These are phyloP conservation scores for Neurospora africana DNA, from an alignment of 495 filamentous ascomycete genomes.

Conservation along the genomic window DNA sequence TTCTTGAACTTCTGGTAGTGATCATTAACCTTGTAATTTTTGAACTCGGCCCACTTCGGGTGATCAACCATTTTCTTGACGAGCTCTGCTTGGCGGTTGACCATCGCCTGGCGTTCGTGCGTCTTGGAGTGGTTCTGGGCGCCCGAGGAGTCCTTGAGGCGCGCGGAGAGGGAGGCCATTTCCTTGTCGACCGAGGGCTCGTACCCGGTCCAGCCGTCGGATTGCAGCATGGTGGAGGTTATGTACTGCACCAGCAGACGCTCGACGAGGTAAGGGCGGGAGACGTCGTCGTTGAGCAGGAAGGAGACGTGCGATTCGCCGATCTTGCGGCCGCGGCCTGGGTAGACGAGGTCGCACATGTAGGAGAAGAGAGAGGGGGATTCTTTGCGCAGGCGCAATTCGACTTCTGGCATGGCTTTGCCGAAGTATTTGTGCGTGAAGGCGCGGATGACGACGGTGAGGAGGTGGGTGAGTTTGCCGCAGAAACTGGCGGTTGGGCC, in stretches of 20 bases:
- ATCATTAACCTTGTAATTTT: constrained; percentile 8
- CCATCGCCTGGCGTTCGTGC: constrained; percentile 16
- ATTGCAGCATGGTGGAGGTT: constrained; percentile 13
- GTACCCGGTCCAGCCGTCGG: constrained; percentile 17
- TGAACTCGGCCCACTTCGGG: constrained; percentile 6
- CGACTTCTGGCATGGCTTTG: neutral
- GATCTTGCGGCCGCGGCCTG: constrained; percentile 5
- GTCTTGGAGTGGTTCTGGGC: neutral
- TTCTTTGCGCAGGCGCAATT: neutral
- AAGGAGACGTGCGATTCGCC: constrained; percentile 11
- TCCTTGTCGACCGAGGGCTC: constrained; percentile 7
- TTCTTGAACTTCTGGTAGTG: constrained; percentile 19
- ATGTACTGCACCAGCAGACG: constrained; percentile 23
- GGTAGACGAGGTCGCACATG: constrained; percentile 15
- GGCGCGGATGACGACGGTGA: neutral
- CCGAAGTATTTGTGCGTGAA: neutral
- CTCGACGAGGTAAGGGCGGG: constrained; percentile 19
- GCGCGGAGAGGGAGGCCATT: neutral
- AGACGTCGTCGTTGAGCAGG: constrained; percentile 16
- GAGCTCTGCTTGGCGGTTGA: constrained; percentile 14
- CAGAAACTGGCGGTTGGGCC: neutral
- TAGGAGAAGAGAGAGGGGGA: constrained; percentile 15
- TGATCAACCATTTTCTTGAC: constrained; percentile 8
- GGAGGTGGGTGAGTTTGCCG: neutral
- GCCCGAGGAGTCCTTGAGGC: neutral